These are phyloP conservation scores for Ramicandelaber brevisporus DNA, from an alignment of 192 early-diverging fungal species.

Conservation along the genomic window DNA sequence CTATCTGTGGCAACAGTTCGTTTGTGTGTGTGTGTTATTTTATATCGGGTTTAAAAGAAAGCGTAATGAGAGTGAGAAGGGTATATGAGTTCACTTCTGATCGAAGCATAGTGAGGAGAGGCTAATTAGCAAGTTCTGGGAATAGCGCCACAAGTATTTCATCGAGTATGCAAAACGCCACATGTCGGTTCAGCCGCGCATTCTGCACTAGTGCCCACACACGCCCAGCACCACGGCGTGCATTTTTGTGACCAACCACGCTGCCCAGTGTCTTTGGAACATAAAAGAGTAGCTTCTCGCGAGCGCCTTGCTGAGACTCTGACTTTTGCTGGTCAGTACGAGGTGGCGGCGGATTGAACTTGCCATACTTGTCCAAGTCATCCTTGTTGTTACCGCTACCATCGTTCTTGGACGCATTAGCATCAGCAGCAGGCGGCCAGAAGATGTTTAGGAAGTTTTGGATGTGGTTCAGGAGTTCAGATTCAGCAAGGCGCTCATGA, in stretches of 20 bases:
- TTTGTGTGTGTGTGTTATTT: no score
- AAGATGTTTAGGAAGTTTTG: constrained; percentile 8
- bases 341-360: constrained; percentile 2
- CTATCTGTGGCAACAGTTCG: no score
- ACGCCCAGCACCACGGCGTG: constrained; percentile 38
- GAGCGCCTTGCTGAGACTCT: constrained; percentile 18
- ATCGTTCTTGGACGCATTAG: neutral
- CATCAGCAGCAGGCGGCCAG: constrained; percentile 12
- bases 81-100: no score
- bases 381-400: neutral
- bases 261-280: constrained; percentile 40
- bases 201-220: constrained; percentile 51
- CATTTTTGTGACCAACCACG: constrained; percentile 67
- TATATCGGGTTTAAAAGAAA: no score
- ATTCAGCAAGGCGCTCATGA: constrained; percentile 6
- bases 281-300: constrained; percentile 24
- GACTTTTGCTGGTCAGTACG: constrained; percentile 12
- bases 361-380: neutral
- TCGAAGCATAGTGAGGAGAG: no score
- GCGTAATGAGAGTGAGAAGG: no score
- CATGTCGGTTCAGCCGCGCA: constrained; percentile 42
- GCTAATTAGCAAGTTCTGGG: no score
- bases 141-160: constrained; percentile 39
- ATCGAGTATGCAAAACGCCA: constrained; percentile 53
- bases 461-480: constrained; percentile 5